Base-by-base conservation (phyloP, 192 early-diverging fungal genomes). In the Geranomyces variabilis region DNA sequence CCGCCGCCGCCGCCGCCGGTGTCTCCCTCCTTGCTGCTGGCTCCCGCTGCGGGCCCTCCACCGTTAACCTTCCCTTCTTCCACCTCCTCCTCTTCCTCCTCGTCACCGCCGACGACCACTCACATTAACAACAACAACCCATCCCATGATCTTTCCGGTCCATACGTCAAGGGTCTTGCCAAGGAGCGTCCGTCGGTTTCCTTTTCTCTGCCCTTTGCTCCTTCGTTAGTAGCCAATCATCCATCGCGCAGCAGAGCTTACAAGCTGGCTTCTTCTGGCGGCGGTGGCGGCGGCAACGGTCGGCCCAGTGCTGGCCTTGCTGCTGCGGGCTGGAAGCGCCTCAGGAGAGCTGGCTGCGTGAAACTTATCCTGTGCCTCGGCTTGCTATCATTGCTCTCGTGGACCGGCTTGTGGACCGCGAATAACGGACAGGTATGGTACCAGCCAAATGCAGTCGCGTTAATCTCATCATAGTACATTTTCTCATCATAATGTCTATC, bases 371-470 rank as follows among this genome's bases (percentile, higher is more conserved):
- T 60, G 58, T 34, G 24, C 29, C 31, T 60, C 28, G 58, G 21
- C 29, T 8, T 60, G 29, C 1, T 34, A 17, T 33, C 29, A 7
- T 19, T 60, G 12, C 29, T 60, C 58, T 60, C 58, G 29, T 60
- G 58, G 58, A 60, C 58, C 21, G 24, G 58, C 15, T 30, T 60
- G 29, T 60, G 58, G 58, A 60, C 58, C 9, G 58, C 31, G 8
- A 28, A 7, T 30, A 28, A 19, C 7, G 31, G 29, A 34, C 24
- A 34, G 29, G 58, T 60, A 28, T 19, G 56, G 14, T 9, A 57
- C 14, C 24, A n/a, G n/a, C n/a, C n/a, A n/a, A n/a, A n/a, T n/a
- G n/a, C n/a, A n/a, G n/a, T n/a, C n/a, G n/a, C n/a, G n/a, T n/a
- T n/a, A n/a, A n/a, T n/a, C n/a, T n/a, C n/a, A n/a, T n/a, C n/a